phyloP scores from a whole-genome alignment of 1,284 basidiomycete species.

The Pulchroboletus neoregius region DNA sequence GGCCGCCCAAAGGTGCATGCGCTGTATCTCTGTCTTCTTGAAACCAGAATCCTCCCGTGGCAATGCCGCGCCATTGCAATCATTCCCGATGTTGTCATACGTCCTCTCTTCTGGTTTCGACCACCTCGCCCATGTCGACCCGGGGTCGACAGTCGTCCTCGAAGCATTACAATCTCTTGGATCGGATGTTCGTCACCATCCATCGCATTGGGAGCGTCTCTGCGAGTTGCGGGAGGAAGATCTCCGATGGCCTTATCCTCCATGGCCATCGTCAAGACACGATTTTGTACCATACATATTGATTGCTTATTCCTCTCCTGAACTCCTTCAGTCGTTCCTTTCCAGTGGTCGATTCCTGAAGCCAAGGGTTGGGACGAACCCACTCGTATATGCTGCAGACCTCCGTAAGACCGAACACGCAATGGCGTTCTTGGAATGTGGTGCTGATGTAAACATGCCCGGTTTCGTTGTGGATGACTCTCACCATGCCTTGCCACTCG shows the following conservation, averaged over 20 bases:
- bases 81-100: constrained; percentile 1
- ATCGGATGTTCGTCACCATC: not conserved
- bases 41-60: not conserved
- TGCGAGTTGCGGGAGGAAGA: constrained; percentile 3
- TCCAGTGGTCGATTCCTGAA: not conserved
- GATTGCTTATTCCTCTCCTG: not conserved
- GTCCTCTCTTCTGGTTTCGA: constrained; percentile 1
- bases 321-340: not conserved
- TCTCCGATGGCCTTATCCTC: not conserved
- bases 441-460: not conserved
- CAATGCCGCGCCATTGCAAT: not conserved
- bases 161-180: not conserved
- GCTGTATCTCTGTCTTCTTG: not conserved
- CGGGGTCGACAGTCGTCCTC: not conserved
- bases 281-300: constrained; percentile 2
- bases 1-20: not conserved
- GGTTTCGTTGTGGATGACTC: not conserved
- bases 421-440: not conserved
- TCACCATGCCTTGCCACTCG: not conserved
- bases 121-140: constrained; percentile 2
- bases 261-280: constrained; percentile 5
- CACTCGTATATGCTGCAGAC: constrained; percentile 3
- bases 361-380: not conserved
- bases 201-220: constrained; percentile 2
- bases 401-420: constrained; percentile 1